Evolutionary conservation across 2,329 filamentous ascomycete genomes (phyloP), one percentile per base, ranked within the genome.

Genomic region (Bisporella sp.): DNA sequence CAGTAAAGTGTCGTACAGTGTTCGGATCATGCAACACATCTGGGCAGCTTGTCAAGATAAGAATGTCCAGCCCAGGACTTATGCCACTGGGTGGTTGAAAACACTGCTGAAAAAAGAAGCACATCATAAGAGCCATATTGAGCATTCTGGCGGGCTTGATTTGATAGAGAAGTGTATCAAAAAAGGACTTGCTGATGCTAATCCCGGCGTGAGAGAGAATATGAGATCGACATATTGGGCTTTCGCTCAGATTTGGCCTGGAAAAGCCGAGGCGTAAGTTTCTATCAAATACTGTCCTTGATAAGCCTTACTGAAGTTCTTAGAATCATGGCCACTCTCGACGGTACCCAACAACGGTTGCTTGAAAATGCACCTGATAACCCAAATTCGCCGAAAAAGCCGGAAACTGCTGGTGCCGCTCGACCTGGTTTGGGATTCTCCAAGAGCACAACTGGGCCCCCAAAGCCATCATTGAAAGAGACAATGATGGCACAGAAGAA

Each of bases 221-320:
- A 92, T 87, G 76, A 82, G 93, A 59, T 78, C 81, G 37, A 88
- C 89, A 0, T 99, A 88, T 67, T 99, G 93, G 93, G 74, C 75
- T 0, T 96, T 91, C 66, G 81, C 83, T 52, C 73, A 73, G 33
- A 76, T 89, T 13, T 97, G 90, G 88, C 85, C 87, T 2, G 76
- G 83, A 21, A 82, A 78, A 63, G 90, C 89, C 39, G 85, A 92
- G 62, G 73, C 72, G 78, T 89, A 73, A 73, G 83, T 75, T 37
- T 31, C 30, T 47, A 12, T 31, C n/a, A 7, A 6, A 35, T 5
- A 48, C 32, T 30, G 45, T 48, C n/a, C n/a, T 42, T 7, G 45
- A 6, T 11, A 7, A 45, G 31, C 30, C 47, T 21, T 37, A 48
- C 61, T 66, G 54, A 65, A 48, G 7, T 46, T 21, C 30, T 33